Evolutionary conservation across 2,329 filamentous ascomycete genomes (phyloP).

Genomic region (Orbilia quercus): DNA sequence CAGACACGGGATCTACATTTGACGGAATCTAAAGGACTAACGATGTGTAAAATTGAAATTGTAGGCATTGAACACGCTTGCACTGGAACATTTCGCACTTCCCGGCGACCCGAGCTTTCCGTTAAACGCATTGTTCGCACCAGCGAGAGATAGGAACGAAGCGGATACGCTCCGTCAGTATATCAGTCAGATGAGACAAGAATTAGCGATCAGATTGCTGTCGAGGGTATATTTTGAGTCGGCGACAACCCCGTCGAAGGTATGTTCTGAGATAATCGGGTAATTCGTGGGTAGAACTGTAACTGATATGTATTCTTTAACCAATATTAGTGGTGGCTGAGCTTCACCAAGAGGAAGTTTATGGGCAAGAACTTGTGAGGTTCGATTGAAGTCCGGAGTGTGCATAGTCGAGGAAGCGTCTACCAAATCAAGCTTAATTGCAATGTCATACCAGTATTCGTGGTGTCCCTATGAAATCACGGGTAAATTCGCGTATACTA

Average conservation of each 20-base stretch:
- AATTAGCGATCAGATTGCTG: constrained; percentile 83
- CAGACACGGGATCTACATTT: too few relatives aligned
- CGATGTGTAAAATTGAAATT: constrained; percentile 27
- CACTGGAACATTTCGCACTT: constrained; percentile 94
- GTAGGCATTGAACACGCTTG: constrained; percentile 62
- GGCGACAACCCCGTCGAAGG: constrained; percentile 73
- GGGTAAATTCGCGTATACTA: neutral
- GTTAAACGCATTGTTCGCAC: constrained; percentile 95
- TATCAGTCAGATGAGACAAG: constrained; percentile 90
- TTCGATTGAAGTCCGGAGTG: neutral
- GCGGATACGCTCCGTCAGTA: constrained; percentile 90
- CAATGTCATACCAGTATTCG: neutral
- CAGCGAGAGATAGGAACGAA: constrained; percentile 85
- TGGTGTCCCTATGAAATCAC: neutral
- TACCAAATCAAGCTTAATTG: neutral
- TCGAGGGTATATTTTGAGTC: constrained; percentile 85
- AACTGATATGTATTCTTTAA: neutral
- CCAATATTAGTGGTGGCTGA: constrained; percentile 92
- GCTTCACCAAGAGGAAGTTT: constrained; percentile 98
- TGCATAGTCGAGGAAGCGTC: neutral
- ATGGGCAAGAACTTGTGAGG: constrained; percentile 89
- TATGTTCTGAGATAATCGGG: constrained; percentile 6
- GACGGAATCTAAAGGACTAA: constrained; percentile 11
- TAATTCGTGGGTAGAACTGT: neutral
- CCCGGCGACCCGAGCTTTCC: constrained; percentile 94